Conservation (phyloP, 306 rosid genomes). For the Psophocarpus tetragonolobus region DNA sequence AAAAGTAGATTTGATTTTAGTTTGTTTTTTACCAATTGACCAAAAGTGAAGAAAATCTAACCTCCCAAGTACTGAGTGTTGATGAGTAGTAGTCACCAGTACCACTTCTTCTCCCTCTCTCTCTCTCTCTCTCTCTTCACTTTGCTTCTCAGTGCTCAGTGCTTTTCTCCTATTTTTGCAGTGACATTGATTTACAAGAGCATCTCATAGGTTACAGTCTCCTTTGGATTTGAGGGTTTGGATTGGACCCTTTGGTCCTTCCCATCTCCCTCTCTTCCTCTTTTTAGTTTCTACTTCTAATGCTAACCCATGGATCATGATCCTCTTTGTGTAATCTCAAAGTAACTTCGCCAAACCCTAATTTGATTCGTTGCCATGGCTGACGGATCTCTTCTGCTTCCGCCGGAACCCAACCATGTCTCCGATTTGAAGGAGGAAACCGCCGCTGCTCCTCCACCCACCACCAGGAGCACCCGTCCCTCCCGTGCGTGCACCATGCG, state of each 20-base stretch:
- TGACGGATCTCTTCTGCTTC: conserved; percentile 56
- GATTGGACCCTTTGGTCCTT: conserved; percentile 59
- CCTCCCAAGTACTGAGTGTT: no score
- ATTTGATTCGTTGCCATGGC: conserved; percentile 64
- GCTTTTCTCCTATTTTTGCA: conserved; percentile 14
- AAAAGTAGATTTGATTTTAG: background rate
- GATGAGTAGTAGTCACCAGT: no score
- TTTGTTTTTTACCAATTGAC: conserved; percentile 16
- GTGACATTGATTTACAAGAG: conserved; percentile 14
- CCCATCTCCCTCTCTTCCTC: conserved; percentile 10
- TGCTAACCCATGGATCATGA: conserved; percentile 52
- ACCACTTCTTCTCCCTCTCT: background rate
- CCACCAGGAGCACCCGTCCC: conserved; percentile 80
- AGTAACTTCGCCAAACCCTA: conserved; percentile 49
- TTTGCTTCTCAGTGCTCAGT: background rate
- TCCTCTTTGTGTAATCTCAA: conserved; percentile 61
- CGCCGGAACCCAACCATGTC: conserved; percentile 53
- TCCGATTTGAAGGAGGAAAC: conserved; percentile 52
- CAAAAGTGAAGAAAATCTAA: conserved; percentile 38
- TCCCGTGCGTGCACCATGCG: conserved; percentile 96
- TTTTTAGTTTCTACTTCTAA: background rate
- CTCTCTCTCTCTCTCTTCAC: background rate
- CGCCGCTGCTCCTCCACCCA: conserved; percentile 32
- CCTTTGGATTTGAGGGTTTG: conserved; percentile 52
- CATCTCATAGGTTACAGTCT: conserved; percentile 1